Conservation (phyloP, 495 filamentous ascomycete genomes). For the Trichoderma virens region DNA sequence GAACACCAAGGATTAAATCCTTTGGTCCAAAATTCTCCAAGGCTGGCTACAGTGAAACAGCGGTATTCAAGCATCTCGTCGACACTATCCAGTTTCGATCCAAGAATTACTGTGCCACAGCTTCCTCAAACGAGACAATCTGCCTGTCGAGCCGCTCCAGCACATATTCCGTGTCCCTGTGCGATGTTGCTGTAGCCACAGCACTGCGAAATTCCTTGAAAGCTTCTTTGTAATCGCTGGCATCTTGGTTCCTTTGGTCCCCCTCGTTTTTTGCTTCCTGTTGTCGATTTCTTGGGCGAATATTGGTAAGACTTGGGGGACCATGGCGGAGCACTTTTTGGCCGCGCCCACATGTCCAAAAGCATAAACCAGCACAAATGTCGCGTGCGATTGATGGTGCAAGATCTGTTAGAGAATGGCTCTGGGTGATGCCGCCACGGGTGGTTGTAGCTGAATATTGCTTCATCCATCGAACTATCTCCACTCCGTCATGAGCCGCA, state of each 20-base stretch:
- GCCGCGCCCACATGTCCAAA: background rate
- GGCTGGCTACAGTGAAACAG: background rate
- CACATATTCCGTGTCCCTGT: background rate
- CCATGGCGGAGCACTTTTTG: background rate
- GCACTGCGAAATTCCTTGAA: background rate
- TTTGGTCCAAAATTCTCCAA: background rate
- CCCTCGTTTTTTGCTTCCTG: background rate
- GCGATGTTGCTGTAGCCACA: background rate
- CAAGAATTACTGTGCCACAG: background rate
- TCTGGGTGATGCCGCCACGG: background rate
- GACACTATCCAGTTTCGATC: background rate
- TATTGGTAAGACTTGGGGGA: no score
- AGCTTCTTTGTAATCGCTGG: background rate
- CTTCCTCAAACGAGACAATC: background rate
- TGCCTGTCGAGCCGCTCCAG: background rate
- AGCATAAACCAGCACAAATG: background rate
- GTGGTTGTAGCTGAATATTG: background rate
- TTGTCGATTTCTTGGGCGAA: background rate
- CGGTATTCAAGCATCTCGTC: background rate
- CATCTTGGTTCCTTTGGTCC: background rate
- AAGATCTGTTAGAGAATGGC: background rate
- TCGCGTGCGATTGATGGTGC: background rate
- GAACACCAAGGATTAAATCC: background rate
- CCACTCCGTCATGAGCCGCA: background rate
- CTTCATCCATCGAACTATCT: background rate